phyloP scores from a whole-genome alignment of 1,139 yeast species.

The Zygosaccharomyces sapae region DNA sequence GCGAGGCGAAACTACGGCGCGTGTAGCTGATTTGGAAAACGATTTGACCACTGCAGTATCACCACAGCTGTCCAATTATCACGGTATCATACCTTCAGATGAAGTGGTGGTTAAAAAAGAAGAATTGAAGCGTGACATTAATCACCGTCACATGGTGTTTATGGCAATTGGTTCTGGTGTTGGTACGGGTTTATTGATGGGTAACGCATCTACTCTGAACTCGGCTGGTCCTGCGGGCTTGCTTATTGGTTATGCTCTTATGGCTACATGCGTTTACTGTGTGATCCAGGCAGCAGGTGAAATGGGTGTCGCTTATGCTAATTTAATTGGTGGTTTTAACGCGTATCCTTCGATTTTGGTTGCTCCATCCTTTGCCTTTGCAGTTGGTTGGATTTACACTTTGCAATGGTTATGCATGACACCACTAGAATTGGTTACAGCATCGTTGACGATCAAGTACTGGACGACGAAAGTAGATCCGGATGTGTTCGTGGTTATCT shows the following conservation, averaged over 20 bases:
- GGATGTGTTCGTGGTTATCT: slow-evolving; percentile 65
- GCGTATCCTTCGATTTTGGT: slow-evolving; percentile 63
- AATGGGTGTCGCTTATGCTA: slow-evolving; percentile 66
- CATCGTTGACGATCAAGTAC: slow-evolving; percentile 61
- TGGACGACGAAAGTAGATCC: slow-evolving; percentile 46
- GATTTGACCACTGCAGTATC: slow-evolving; percentile 16
- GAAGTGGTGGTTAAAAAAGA: slow-evolving; percentile 10
- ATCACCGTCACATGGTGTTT: slow-evolving; percentile 54
- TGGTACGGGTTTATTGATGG: slow-evolving; percentile 76
- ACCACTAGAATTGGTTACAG: slow-evolving; percentile 74
- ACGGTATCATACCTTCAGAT: slow-evolving; percentile 7
- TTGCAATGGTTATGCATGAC: slow-evolving; percentile 75
- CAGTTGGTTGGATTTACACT: slow-evolving; percentile 77
- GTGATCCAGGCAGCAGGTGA: slow-evolving; percentile 86
- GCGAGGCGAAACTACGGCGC: slow-evolving; percentile 20
- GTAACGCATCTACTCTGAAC: slow-evolving; percentile 62
- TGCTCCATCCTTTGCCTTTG: slow-evolving; percentile 75
- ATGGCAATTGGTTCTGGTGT: slow-evolving; percentile 83
- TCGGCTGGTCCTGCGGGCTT: slow-evolving; percentile 81
- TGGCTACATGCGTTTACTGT: slow-evolving; percentile 67
- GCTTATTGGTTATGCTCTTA: slow-evolving; percentile 61
- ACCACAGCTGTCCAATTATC: slow-evolving; percentile 12
- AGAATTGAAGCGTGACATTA: slow-evolving; percentile 46
- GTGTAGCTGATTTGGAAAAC: slow-evolving; percentile 14
- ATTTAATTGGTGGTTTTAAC: slow-evolving; percentile 75